Conservation (phyloP, 345 rosid genomes). For the Populus simonii region DNA sequence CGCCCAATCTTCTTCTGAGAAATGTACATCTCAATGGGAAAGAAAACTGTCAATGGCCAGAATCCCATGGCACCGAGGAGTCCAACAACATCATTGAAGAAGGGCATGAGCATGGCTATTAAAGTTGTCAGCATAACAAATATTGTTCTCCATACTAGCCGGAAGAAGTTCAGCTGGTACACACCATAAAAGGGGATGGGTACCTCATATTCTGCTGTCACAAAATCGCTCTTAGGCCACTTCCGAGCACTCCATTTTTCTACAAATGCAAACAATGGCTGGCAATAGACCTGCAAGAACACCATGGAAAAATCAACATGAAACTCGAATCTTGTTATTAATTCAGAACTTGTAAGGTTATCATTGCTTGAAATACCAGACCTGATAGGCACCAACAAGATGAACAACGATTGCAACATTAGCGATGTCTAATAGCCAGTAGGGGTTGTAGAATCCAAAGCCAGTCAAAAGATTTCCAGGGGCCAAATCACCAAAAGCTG, state of each 20-base stretch:
- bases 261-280: conserved; percentile 57
- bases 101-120: conserved; percentile 58
- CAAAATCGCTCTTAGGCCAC: conserved; percentile 42
- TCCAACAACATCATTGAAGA: conserved; percentile 53
- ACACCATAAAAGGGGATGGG: conserved; percentile 38
- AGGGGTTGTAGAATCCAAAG: conserved; percentile 76
- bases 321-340: background rate
- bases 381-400: conserved; percentile 40
- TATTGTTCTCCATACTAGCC: conserved; percentile 48
- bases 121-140: conserved; percentile 42
- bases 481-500: conserved; percentile 72
- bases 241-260: conserved; percentile 50
- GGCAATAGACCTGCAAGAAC: conserved; percentile 44
- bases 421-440: conserved; percentile 45
- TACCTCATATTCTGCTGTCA: conserved; percentile 42
- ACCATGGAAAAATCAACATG: background rate
- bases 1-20: conserved; percentile 35
- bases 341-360: background rate
- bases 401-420: conserved; percentile 55
- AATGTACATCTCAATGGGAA: conserved; percentile 52
- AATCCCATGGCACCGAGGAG: conserved; percentile 55
- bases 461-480: conserved; percentile 79
- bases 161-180: conserved; percentile 49
- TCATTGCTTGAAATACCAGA: background rate
- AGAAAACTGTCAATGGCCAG: conserved; percentile 56